Percentiles rank a stretch among this genome's conserved stretches.
Evolutionary conservation across 1,139 yeast species (phyloP).

Genomic region (Yamadazyma mexicana): DNA sequence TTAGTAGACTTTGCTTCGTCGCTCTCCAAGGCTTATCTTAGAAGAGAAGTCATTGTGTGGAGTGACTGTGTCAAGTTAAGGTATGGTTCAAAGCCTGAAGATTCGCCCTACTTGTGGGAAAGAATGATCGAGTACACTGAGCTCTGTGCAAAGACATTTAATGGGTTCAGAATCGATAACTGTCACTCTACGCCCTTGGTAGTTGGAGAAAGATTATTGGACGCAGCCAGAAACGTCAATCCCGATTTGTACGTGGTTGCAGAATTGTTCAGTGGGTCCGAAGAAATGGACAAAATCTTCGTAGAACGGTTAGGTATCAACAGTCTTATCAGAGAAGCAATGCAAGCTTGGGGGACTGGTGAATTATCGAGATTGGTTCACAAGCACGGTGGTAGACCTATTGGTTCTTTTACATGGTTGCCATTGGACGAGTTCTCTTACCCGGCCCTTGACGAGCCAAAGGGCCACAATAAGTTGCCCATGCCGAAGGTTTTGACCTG

Average conservation of each 20-base stretch:
- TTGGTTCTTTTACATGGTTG: slow-evolving; percentile 82
- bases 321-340: slow-evolving; percentile 89
- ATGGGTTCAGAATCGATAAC: slow-evolving; percentile 91
- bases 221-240: slow-evolving; percentile 81
- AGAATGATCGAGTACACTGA: slow-evolving; percentile 81
- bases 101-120: slow-evolving; percentile 87
- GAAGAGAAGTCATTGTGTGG: slow-evolving; percentile 96
- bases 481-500: slow-evolving; percentile 64
- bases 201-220: slow-evolving; percentile 87
- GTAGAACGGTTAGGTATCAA: slow-evolving; percentile 89
- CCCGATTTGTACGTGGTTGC: slow-evolving; percentile 92
- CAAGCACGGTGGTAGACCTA: slow-evolving; percentile 92
- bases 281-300: slow-evolving; percentile 82
- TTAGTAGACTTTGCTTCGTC: slow-evolving; percentile 87
- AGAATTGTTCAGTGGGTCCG: slow-evolving; percentile 91
- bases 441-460: slow-evolving; percentile 51
- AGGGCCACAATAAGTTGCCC: slow-evolving; percentile 41
- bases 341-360: slow-evolving; percentile 91
- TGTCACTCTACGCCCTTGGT: slow-evolving; percentile 96
- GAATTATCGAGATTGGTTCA: slow-evolving; percentile 88
- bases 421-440: slow-evolving; percentile 73
- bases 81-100: slow-evolving; percentile 73
- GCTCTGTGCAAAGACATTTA: slow-evolving; percentile 71
- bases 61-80: slow-evolving; percentile 94
- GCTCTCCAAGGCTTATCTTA: slow-evolving; percentile 73